Base-by-base conservation (phyloP, 768 basidiomycete genomes). In the Mrakia hoshinonis region DNA sequence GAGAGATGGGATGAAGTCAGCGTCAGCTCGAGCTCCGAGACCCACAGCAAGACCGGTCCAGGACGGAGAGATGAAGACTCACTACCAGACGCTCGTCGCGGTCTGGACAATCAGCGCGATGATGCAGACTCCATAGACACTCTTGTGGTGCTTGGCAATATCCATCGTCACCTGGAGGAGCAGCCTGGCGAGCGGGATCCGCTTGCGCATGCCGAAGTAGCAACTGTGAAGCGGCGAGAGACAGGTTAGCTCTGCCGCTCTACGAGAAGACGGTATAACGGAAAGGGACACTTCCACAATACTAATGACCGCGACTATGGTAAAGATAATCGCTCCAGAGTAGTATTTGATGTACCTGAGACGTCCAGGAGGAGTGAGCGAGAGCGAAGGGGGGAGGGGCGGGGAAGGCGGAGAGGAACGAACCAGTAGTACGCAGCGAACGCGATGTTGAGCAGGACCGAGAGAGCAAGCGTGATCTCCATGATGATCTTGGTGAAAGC, bases 251-350 rank as follows among this genome's bases (percentile, higher is more conserved):
- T n/a, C n/a, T n/a, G n/a, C n/a, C n/a, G n/a, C n/a, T n/a, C n/a
- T n/a, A n/a, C n/a, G n/a, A n/a, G n/a, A n/a, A n/a, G n/a, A n/a
- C n/a, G n/a, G n/a, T n/a, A n/a, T n/a, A n/a, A n/a, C n/a, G n/a
- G n/a, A n/a, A n/a, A n/a, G n/a, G n/a, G n/a, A n/a, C n/a, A n/a
- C n/a, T n/a, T n/a, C n/a, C n/a, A 92, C 76, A 10, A 91, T 78
- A 1, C 89, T 90, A 67, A 92, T 78, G 36, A 91, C 73, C 0
- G 90, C 89, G 70, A 92, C 87, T 69, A 92, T 79, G 13, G 89
- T 88, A 82, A 91, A 91, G 71, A 92, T 87, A 75, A 92, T 89
- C 2, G 91, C 90, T 11, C 88, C 90, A 61, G 89, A 88, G 89
- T 76, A 88, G 75, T 87, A 89, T 76, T 82, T 84, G 13, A 84